Evolutionary conservation across 2,329 filamentous ascomycete genomes (phyloP).

Genomic region (Trichoderma asperellum): DNA sequence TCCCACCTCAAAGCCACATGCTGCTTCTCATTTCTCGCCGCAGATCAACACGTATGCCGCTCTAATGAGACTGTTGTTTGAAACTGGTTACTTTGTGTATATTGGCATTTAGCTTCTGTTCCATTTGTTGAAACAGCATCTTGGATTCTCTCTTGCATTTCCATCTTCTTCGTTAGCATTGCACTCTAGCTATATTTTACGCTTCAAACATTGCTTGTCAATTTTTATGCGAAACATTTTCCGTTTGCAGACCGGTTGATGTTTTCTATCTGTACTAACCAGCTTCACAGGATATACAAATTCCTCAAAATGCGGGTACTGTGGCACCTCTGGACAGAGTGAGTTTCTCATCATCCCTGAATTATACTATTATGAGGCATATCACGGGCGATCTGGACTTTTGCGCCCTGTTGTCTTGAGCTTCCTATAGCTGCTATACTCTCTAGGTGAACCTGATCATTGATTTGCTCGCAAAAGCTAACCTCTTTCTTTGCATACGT

Average conservation of each 20-base stretch:
- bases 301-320: constrained; percentile 59
- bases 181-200: not conserved
- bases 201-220: not conserved
- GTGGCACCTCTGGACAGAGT: constrained; percentile 52
- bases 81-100: not conserved
- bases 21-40: not conserved
- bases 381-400: not conserved
- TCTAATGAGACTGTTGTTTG: not conserved
- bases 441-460: no score
- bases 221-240: not conserved
- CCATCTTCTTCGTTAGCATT: not conserved
- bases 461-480: not conserved
- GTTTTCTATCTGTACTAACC: constrained; percentile 1
- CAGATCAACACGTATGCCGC: not conserved
- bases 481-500: constrained; percentile 26
- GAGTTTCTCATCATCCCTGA: constrained; percentile 49
- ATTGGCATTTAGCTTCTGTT: not conserved
- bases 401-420: not conserved
- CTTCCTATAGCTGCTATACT: not conserved
- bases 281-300: constrained; percentile 52
- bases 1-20: not conserved
- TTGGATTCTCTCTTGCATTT: not conserved
- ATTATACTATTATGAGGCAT: not conserved
- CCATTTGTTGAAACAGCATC: not conserved
- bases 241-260: not conserved